phyloP scores from a whole-genome alignment of 2,329 filamentous ascomycete genomes.

The Alternaria incomplexa region DNA sequence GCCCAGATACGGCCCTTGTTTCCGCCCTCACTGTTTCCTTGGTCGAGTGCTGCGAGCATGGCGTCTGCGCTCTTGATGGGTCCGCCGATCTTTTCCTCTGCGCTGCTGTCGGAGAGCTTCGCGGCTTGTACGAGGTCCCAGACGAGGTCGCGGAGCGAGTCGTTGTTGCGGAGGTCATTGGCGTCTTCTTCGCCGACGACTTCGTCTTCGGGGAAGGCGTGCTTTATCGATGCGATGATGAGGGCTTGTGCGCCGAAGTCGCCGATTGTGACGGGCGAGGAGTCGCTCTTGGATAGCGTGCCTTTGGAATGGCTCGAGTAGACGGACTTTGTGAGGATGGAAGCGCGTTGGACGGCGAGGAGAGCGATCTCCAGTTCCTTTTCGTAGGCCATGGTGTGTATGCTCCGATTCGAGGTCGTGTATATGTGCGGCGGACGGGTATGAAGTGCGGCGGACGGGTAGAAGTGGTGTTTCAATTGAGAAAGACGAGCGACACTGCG shows the following conservation, averaged over 20 bases:
- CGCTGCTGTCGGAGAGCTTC: constrained; percentile 69
- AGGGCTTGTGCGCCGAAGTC: constrained; percentile 98
- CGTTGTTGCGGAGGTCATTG: constrained; percentile 74
- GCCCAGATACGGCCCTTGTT: constrained; percentile 85
- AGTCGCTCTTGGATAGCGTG: constrained; percentile 92
- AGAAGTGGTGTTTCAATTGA: constrained; percentile 40
- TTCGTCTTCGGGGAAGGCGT: constrained; percentile 88
- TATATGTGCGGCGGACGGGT: constrained; percentile 11
- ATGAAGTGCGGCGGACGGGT: constrained; percentile 31
- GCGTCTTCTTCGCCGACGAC: constrained; percentile 97
- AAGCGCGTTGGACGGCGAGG: constrained; percentile 84
- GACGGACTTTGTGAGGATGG: constrained; percentile 76
- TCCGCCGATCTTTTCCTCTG: constrained; percentile 73
- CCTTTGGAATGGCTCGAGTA: constrained; percentile 92
- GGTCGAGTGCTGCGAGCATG: constrained; percentile 65
- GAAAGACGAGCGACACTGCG: constrained; percentile 36
- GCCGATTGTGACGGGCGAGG: constrained; percentile 94
- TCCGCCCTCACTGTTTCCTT: constrained; percentile 72
- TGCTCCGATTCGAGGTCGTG: constrained; percentile 16
- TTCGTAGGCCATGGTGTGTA: constrained; percentile 62
- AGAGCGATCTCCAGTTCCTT: constrained; percentile 84
- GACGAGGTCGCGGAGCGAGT: constrained; percentile 73
- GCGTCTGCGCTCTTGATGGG: constrained; percentile 68
- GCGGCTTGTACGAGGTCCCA: constrained; percentile 82
- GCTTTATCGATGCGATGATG: constrained; percentile 87